Conservation (phyloP, 164 flowering plant genomes). For the Malania oleifera region DNA sequence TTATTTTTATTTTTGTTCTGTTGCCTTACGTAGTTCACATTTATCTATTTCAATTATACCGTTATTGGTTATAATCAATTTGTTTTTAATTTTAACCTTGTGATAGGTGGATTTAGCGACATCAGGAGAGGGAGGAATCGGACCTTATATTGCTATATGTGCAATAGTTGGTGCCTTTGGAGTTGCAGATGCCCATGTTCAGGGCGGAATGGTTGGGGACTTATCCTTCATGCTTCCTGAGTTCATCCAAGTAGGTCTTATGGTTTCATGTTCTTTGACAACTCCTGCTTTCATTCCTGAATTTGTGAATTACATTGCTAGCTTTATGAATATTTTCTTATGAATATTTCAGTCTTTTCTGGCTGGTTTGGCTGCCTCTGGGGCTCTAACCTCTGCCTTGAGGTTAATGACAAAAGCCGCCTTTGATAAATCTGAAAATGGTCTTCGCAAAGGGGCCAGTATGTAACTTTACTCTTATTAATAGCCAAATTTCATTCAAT, state of each 20-base stretch:
- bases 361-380: slow-evolving; percentile 56
- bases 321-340: not conserved
- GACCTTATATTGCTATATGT: slow-evolving; percentile 58
- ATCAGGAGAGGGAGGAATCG: slow-evolving; percentile 63
- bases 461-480: slow-evolving; percentile 7
- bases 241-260: slow-evolving; percentile 55
- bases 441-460: slow-evolving; percentile 57
- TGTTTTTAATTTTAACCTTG: slow-evolving; percentile 1
- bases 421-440: slow-evolving; percentile 35
- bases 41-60: not conserved
- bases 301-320: not conserved
- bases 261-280: not conserved
- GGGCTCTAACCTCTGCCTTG: slow-evolving; percentile 49
- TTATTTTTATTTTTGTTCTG: not conserved
- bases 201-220: slow-evolving; percentile 91
- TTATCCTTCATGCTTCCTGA: slow-evolving; percentile 77
- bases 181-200: slow-evolving; percentile 71
- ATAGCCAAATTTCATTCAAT: too few relatives aligned
- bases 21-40: too few relatives aligned
- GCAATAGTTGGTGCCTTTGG: slow-evolving; percentile 55
- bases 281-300: not conserved
- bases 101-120: slow-evolving; percentile 66
- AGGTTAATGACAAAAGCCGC: slow-evolving; percentile 47
- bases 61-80: not conserved
- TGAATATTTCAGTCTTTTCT: slow-evolving; percentile 41